Percentiles rank a stretch among this genome's conserved stretches.
These are phyloP conservation scores for Pythium dissotocum DNA, from an alignment of 352 stramenopile species.

Conservation along the genomic window DNA sequence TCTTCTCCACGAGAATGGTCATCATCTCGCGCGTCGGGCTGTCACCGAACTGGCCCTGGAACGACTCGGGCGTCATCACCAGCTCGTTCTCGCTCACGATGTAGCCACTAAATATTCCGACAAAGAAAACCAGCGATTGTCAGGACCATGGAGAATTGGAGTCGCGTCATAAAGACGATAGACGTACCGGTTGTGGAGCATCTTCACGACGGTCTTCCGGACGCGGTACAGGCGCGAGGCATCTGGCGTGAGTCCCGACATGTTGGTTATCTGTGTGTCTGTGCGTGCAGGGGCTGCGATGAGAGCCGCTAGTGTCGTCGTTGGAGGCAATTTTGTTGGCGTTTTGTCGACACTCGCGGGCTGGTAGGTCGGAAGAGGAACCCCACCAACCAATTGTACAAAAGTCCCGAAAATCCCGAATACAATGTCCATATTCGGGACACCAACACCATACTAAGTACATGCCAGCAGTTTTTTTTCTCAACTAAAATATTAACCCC, in stretches of 20 bases:
- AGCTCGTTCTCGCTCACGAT: conserved; percentile 97
- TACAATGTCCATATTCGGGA: conserved; percentile 1
- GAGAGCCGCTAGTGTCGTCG: background rate
- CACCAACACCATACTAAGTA: background rate
- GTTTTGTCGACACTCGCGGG: background rate
- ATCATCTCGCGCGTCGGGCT: conserved; percentile 94
- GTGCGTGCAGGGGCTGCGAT: background rate
- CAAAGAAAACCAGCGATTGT: conserved; percentile 21
- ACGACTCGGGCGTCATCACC: conserved; percentile 94
- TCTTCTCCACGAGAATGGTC: conserved; percentile 95
- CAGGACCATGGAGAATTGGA: background rate
- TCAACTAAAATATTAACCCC: too few relatives aligned
- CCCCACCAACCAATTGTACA: conserved; percentile 28
- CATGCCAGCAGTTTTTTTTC: too few relatives aligned
- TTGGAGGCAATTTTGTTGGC: background rate
- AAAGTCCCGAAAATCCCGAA: conserved; percentile 20
- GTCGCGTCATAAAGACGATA: background rate
- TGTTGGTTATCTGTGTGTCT: conserved; percentile 22
- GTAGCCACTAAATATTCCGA: conserved; percentile 88
- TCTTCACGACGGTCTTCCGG: conserved; percentile 95
- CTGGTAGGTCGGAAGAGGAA: conserved; percentile 3
- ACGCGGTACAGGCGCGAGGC: conserved; percentile 92
- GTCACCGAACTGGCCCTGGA: conserved; percentile 91
- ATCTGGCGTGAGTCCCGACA: conserved; percentile 81
- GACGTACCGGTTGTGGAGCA: conserved; percentile 89